Conservation (phyloP, 495 filamentous ascomycete species). For the Neurospora sp. region DNA sequence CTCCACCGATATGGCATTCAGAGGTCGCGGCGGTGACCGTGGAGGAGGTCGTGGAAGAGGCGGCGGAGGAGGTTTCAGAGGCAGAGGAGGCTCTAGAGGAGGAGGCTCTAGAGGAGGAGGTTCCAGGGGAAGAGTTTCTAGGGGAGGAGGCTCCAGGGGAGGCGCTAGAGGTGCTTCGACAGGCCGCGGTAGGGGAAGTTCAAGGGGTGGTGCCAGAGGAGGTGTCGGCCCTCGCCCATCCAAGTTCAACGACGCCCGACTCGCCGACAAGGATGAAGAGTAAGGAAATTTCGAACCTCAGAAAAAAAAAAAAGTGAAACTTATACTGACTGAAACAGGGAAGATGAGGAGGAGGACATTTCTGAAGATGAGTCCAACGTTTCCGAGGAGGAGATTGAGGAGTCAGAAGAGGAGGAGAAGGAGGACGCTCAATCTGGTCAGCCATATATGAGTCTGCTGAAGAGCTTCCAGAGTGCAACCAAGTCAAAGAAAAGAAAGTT, state of each 20-base stretch:
- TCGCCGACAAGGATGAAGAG: slow-evolving; percentile 26
- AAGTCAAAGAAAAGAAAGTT: slow-evolving; percentile 61
- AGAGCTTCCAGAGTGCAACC: slow-evolving; percentile 50
- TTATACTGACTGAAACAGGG: slow-evolving; percentile 5
- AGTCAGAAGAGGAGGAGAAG: slow-evolving; percentile 25
- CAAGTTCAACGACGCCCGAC: slow-evolving; percentile 26
- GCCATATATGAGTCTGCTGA: slow-evolving; percentile 58
- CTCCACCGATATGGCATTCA: slow-evolving; percentile 12
- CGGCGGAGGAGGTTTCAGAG: slow-evolving; percentile 13
- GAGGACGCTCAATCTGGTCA: slow-evolving; percentile 24
- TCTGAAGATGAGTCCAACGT: slow-evolving; percentile 29
- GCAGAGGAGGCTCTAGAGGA: slow-evolving; percentile 9
- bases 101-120: slow-evolving; percentile 14
- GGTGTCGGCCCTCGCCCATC: slow-evolving; percentile 15
- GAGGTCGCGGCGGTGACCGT: slow-evolving; percentile 28
- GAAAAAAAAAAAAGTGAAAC: background rate
- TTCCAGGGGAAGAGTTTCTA: slow-evolving; percentile 14
- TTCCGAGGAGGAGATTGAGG: slow-evolving; percentile 28
- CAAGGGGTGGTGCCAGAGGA: slow-evolving; percentile 24
- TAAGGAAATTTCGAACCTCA: slow-evolving; percentile 7
- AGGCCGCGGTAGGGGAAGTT: slow-evolving; percentile 13
- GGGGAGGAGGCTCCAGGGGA: slow-evolving; percentile 14
- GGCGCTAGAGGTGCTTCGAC: slow-evolving; percentile 12
- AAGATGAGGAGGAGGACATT: slow-evolving; percentile 6
- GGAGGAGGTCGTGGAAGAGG: slow-evolving; percentile 14